Evolutionary conservation across 192 early-diverging fungal genomes (phyloP), one percentile per base, ranked within the genome.

Genomic region (Mycoemilia scoparia): DNA sequence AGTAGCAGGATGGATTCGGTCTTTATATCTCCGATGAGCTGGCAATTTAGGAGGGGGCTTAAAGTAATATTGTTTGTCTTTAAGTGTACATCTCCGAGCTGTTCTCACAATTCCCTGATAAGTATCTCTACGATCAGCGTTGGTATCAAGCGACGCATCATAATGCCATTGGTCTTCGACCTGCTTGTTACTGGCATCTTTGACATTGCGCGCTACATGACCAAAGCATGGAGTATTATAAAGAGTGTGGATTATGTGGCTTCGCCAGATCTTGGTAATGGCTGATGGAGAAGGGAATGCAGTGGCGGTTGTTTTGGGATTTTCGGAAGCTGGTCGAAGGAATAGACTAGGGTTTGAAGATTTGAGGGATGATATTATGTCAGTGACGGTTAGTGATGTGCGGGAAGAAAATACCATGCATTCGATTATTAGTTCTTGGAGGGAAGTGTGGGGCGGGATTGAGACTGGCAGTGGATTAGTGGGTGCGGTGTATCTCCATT

Each of bases 161-260:
- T 66, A 66, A 47, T 66, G 60, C 63, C 63, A 66, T 38, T 47
- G 45, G 41, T 66, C 63, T 21, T 66, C 63, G 13, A 46, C 63
- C 2, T 46, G 52, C 24, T 46, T 45, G 38, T 66, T 57, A 4
- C 57, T 49, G 3, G 63, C 63, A 29, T 66, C 63, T 51, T 66
- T 66, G 25, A 55, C 52, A 5, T 54, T 48, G 31, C 63, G 57
- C 39, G 53, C 63, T 10, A 66, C 63, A 7, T 54, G 63, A 19
- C 63, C 63, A 55, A 66, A 66, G 50, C 57, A 66, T 14, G 19
- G 21, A 36, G 29, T 51, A 41, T 51, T 46, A 33, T 52, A 58
- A 19, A 65, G 48, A 32, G 56, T 47, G 36, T 45, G 34, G 1
- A 42, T 50, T 18, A 65, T 39, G 29, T 53, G 54, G 40, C 51